Evolutionary conservation across 2,329 filamentous ascomycete genomes (phyloP).

Genomic region (Cladosporium sp.): DNA sequence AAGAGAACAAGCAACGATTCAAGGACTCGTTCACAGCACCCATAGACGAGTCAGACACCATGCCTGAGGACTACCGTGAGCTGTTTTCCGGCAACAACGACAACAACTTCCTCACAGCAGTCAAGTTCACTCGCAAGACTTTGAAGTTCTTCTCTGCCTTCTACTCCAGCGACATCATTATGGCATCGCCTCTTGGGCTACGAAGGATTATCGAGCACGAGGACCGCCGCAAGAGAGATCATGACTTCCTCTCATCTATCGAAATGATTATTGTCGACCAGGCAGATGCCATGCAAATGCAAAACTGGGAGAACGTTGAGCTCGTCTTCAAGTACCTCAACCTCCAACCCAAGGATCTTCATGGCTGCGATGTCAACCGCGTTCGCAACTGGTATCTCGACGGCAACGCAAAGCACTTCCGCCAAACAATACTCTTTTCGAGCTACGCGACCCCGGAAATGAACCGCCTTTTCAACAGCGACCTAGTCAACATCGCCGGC

Average conservation of each 20-base stretch:
- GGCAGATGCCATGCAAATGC: conserved; percentile 90
- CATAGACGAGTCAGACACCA: conserved; percentile 69
- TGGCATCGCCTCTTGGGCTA: conserved; percentile 86
- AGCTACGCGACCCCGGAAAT: conserved; percentile 88
- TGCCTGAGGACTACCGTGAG: conserved; percentile 83
- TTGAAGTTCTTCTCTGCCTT: conserved; percentile 94
- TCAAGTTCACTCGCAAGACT: conserved; percentile 96
- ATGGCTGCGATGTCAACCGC: conserved; percentile 91
- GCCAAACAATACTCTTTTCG: conserved; percentile 81
- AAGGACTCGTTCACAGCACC: conserved; percentile 76
- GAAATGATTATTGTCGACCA: conserved; percentile 90
- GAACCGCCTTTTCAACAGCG: conserved; percentile 72
- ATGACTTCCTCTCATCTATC: conserved; percentile 90
- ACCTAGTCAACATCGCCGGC: conserved; percentile 80
- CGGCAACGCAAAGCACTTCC: conserved; percentile 73
- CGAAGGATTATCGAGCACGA: conserved; percentile 85
- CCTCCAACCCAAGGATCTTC: conserved; percentile 74
- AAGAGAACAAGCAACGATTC: conserved; percentile 93
- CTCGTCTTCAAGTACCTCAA: conserved; percentile 92
- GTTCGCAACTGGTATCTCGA: conserved; percentile 94
- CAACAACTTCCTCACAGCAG: conserved; percentile 92
- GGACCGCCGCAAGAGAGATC: conserved; percentile 71
- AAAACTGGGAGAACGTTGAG: conserved; percentile 97
- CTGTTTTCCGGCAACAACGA: conserved; percentile 95
- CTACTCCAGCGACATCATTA: conserved; percentile 92